Conservation (phyloP, 2,329 filamentous ascomycete genomes). For the Harringtonia lauricola region DNA sequence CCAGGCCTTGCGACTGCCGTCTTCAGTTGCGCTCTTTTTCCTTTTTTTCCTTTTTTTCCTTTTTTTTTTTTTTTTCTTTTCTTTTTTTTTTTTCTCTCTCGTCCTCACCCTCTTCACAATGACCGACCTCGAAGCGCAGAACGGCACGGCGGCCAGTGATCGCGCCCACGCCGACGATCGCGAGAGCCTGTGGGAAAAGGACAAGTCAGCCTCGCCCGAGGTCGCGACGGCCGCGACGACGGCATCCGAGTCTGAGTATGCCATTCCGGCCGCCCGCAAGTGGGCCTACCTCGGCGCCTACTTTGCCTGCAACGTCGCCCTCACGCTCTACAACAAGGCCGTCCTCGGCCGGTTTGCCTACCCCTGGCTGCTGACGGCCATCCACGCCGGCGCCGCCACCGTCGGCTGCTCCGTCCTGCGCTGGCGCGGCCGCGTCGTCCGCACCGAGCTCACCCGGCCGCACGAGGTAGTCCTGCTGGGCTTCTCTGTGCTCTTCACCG, state of each 20-base stretch:
- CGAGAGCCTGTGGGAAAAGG: not conserved
- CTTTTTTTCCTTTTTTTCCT: not conserved
- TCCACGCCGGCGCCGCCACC: constrained; percentile 13
- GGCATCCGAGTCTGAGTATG: constrained; percentile 18
- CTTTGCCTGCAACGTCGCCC: constrained; percentile 13
- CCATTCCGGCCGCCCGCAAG: constrained; percentile 15
- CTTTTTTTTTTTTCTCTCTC: constrained; percentile 2
- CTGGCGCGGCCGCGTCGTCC: constrained; percentile 9
- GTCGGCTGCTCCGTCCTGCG: constrained; percentile 11
- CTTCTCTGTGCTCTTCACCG: constrained; percentile 13
- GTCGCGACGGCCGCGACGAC: not conserved
- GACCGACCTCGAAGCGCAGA: constrained; percentile 13
- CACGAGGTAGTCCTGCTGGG: constrained; percentile 11
- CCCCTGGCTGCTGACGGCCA: constrained; percentile 14
- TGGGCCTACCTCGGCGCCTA: constrained; percentile 15
- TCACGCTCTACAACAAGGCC: constrained; percentile 15
- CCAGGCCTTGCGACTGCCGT: too few species aligned
- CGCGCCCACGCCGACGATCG: constrained; percentile 4
- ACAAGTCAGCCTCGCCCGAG: not conserved
- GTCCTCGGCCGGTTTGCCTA: constrained; percentile 12
- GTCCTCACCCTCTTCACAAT: too few species aligned
- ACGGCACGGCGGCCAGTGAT: not conserved
- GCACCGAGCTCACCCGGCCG: constrained; percentile 5
- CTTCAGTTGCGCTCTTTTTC: too few species aligned
- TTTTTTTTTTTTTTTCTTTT: not conserved